phyloP scores from a whole-genome alignment of 768 basidiomycete genomes.

The Phaeotremella fagi region DNA sequence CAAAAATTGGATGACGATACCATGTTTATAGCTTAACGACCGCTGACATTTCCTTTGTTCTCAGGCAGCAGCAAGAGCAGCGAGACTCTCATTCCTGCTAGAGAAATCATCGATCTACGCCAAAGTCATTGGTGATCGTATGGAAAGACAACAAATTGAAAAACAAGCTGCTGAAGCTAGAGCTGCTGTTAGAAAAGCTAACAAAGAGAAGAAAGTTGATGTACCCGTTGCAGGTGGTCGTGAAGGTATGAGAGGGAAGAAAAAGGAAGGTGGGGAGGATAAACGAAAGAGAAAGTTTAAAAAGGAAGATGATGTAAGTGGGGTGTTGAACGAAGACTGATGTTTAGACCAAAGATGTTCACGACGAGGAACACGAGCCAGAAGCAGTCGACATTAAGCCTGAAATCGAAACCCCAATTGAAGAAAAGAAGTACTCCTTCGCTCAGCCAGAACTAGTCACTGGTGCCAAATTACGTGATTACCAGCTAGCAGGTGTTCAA shows the following conservation, averaged over 20 bases:
- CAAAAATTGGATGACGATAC: conserved; percentile 15
- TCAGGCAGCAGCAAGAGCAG: conserved; percentile 31
- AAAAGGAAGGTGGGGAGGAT: conserved; percentile 8
- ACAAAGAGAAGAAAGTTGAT: conserved; percentile 39
- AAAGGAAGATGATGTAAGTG: conserved; percentile 20
- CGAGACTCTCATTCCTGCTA: conserved; percentile 54
- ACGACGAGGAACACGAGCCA: conserved; percentile 6
- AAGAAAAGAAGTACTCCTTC: conserved; percentile 31
- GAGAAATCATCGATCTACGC: conserved; percentile 75
- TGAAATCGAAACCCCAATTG: not conserved
- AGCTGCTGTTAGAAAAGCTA: conserved; percentile 30
- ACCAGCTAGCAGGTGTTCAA: conserved; percentile 88
- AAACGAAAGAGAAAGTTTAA: conserved; percentile 16
- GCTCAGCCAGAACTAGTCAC: conserved; percentile 72
- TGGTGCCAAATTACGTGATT: conserved; percentile 77
- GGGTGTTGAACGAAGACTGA: not conserved
- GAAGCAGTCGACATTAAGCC: conserved; percentile 1
- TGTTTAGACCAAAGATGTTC: conserved; percentile 7
- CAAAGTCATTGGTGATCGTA: conserved; percentile 63
- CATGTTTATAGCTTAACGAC: conserved; percentile 5
- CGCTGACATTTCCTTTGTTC: not conserved
- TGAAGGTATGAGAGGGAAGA: conserved; percentile 24
- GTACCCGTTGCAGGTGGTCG: conserved; percentile 6
- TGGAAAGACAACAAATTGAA: conserved; percentile 55
- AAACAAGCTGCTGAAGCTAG: conserved; percentile 40